Base-by-base conservation (phyloP, 2,329 filamentous ascomycete species). In the Teratosphaeria destructans region DNA sequence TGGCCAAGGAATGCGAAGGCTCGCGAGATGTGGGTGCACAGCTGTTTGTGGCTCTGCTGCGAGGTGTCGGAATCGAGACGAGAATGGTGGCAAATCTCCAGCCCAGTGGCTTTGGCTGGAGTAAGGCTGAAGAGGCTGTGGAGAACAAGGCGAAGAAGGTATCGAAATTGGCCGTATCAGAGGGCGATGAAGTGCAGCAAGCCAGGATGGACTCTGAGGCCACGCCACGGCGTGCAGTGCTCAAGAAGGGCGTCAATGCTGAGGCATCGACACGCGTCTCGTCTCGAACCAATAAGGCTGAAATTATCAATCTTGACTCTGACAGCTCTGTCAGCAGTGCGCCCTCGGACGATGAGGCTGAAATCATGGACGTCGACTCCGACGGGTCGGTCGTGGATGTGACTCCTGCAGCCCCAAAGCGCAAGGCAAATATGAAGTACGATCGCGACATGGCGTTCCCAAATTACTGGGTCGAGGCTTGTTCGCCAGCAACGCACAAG, bases 391-490 rank as follows among this genome's bases (percentile, higher is more conserved):
- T 85, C 1, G 73, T 86, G 7, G 83, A 87, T 59, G 64, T 86
- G 23, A 79, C 77, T 12, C 74, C 77, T 35, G 63, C 75, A 8
- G 73, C 74, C 2, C 74, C 77, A 5, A 74, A 72, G 56, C 81
- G 75, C 64, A 74, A 64, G 43, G 59, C 72, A 47, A 68, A 70
- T 29, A 80, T 78, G 60, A 78, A 80, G 58, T 89, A 86, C 66
- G 90, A 95, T 66, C 79, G 81, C 23, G 91, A 95, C 65, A 79
- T 96, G 32, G 83, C 86, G 2, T 94, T 87, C 64, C 92, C 94
- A 1, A 87, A 89, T 56, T 97, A 97, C 72, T 99, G 94, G 94
- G 88, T 88, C 0, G 94, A 99, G 72, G 87, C 89, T 2, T 78
- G 94, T 1, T 96, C 92, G 0, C 88, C 90, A 1, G 80, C 90